These are phyloP conservation scores for Torulaspora gathmanii DNA, from an alignment of 805 yeast species.

Conservation along the genomic window DNA sequence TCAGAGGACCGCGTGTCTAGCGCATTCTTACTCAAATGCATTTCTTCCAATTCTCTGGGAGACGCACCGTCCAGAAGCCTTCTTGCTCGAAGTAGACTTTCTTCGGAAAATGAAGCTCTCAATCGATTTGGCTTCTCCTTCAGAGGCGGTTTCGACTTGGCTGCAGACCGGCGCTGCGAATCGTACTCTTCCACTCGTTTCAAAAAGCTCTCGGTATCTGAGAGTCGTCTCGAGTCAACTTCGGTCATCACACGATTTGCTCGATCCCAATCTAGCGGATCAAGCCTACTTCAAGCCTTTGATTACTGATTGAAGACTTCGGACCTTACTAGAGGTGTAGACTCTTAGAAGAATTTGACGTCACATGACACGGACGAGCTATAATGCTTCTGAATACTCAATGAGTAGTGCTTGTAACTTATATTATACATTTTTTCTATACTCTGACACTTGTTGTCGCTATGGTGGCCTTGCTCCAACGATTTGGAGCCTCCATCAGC, in stretches of 20 bases:
- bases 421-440: conserved; percentile 9
- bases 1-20: conserved; percentile 3
- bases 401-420: neutral
- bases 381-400: neutral
- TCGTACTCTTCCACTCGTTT: conserved; percentile 30
- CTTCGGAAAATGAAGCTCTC: conserved; percentile 9
- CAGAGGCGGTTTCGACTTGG: conserved; percentile 1
- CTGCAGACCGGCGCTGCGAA: conserved; percentile 5
- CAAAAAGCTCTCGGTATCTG: conserved; percentile 25
- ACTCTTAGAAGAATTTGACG: neutral
- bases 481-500: conserved; percentile 13
- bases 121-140: conserved; percentile 4
- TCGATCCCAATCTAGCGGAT: neutral
- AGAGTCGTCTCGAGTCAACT: neutral
- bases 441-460: neutral
- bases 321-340: neutral
- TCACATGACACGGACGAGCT: conserved; percentile 1
- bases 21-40: neutral
- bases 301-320: neutral
- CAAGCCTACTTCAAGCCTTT: neutral
- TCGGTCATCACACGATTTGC: neutral
- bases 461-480: neutral
- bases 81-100: conserved; percentile 19
- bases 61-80: conserved; percentile 18
- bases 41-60: conserved; percentile 1